Conservation (phyloP, 257 asterid species). For the Primulina huaijiensis region DNA sequence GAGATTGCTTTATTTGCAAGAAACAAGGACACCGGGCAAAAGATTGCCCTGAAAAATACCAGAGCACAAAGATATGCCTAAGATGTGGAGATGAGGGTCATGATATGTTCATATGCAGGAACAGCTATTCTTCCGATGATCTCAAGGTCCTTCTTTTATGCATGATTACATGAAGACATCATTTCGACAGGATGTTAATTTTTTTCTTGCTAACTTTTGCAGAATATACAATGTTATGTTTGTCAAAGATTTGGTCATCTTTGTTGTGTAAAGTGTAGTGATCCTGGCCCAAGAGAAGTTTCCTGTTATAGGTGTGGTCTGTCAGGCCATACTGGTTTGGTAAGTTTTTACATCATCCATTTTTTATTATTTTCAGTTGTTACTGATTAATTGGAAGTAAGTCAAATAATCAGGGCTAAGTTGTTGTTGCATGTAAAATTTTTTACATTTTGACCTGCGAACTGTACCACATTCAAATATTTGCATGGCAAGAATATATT, state of each 20-base stretch:
- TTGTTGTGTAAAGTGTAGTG: slow-evolving; percentile 60
- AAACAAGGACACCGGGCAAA: slow-evolving; percentile 88
- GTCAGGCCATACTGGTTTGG: slow-evolving; percentile 90
- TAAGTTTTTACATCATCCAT: slow-evolving; percentile 36
- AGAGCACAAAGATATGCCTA: slow-evolving; percentile 57
- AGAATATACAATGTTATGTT: slow-evolving; percentile 78
- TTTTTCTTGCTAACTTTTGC: slow-evolving; percentile 21
- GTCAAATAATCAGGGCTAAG: neutral
- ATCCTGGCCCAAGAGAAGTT: slow-evolving; percentile 47
- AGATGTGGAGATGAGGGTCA: slow-evolving; percentile 89
- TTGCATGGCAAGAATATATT: slow-evolving; percentile 1
- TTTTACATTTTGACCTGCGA: slow-evolving; percentile 2
- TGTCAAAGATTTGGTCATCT: slow-evolving; percentile 82
- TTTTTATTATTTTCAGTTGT: neutral
- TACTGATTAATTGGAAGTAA: slow-evolving; percentile 9
- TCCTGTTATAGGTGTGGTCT: slow-evolving; percentile 92
- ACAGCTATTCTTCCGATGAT: slow-evolving; percentile 63
- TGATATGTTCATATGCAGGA: slow-evolving; percentile 76
- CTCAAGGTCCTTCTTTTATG: slow-evolving; percentile 48
- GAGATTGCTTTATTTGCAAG: slow-evolving; percentile 83
- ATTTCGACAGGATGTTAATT: slow-evolving; percentile 9
- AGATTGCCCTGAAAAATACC: slow-evolving; percentile 72
- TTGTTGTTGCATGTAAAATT: neutral
- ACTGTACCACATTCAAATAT: neutral
- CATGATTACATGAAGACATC: slow-evolving; percentile 12